phyloP scores from a whole-genome alignment of 371 early-diverging fungal species.

The Smittium mucronatum region DNA sequence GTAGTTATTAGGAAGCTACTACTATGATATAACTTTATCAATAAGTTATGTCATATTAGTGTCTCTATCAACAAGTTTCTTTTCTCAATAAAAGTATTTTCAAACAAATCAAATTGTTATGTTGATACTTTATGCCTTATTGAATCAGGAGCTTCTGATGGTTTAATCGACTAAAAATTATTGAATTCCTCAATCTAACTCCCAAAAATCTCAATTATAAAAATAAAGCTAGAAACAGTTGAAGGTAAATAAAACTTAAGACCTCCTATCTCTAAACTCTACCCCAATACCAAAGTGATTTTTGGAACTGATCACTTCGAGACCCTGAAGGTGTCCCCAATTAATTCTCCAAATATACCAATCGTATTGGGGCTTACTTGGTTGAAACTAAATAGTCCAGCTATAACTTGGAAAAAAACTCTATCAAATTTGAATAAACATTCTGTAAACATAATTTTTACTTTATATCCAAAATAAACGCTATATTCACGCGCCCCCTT shows the following conservation, averaged over 20 bases:
- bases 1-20: conserved; percentile 8
- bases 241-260: background rate
- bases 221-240: background rate
- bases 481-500: background rate
- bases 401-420: conserved; percentile 3
- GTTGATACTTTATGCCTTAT: background rate
- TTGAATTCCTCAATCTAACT: background rate
- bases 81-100: background rate
- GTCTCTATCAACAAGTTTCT: conserved; percentile 4
- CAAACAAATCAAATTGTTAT: too few species aligned
- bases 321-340: background rate
- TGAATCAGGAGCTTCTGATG: conserved; percentile 4
- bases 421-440: conserved; percentile 5
- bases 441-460: background rate
- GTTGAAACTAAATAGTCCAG: conserved; percentile 2
- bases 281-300: background rate
- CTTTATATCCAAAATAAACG: background rate
- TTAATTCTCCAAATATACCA: background rate
- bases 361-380: conserved; percentile 8
- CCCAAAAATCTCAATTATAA: background rate
- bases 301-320: background rate
- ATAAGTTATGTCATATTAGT: background rate
- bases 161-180: conserved; percentile 1
- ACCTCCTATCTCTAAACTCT: background rate
- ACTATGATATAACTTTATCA: background rate